A percentile compares a stretch with the other conserved stretches of the same genome.
Conservation (phyloP, 2,329 filamentous ascomycete genomes). For the Harringtonia lauricola region DNA sequence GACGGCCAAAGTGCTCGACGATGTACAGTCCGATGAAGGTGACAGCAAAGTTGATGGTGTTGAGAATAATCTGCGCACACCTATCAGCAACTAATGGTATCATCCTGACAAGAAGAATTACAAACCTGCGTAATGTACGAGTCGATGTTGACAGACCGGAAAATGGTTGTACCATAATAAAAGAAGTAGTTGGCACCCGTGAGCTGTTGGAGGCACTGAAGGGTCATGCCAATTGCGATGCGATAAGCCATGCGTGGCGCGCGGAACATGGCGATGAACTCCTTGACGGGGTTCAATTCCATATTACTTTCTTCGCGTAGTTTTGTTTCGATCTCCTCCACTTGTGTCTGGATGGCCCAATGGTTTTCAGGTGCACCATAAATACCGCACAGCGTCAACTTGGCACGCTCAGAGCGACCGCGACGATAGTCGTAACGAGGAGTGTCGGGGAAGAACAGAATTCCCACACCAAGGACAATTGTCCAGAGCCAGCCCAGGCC, state of each 20-base stretch:
- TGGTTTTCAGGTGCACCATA: conserved; percentile 8
- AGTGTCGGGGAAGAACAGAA: conserved; percentile 43
- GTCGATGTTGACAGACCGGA: conserved; percentile 51
- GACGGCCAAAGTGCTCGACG: conserved; percentile 58
- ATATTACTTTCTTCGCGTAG: conserved; percentile 28
- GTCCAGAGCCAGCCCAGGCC: conserved; percentile 42
- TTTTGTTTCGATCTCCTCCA: conserved; percentile 10
- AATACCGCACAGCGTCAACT: conserved; percentile 5
- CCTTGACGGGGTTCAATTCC: conserved; percentile 28
- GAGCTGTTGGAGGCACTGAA: conserved; percentile 60
- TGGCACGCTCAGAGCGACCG: conserved; percentile 7
- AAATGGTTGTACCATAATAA: conserved; percentile 55
- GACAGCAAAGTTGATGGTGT: conserved; percentile 29
- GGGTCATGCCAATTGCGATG: conserved; percentile 47
- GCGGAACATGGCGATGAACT: conserved; percentile 51
- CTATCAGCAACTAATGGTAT: too few species aligned
- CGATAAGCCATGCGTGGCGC: conserved; percentile 46
- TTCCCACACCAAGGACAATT: conserved; percentile 38
- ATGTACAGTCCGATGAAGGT: conserved; percentile 59
- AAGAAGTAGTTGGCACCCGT: conserved; percentile 49
- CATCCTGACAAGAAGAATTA: too few species aligned
- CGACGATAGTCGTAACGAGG: conserved; percentile 29
- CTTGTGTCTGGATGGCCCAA: conserved; percentile 8
- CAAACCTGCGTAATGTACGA: conserved; percentile 50
- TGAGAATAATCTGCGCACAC: conserved; percentile 40